phyloP scores from a whole-genome alignment of 108 stramenopile genomes.

The Fragilaria crotonensis region DNA sequence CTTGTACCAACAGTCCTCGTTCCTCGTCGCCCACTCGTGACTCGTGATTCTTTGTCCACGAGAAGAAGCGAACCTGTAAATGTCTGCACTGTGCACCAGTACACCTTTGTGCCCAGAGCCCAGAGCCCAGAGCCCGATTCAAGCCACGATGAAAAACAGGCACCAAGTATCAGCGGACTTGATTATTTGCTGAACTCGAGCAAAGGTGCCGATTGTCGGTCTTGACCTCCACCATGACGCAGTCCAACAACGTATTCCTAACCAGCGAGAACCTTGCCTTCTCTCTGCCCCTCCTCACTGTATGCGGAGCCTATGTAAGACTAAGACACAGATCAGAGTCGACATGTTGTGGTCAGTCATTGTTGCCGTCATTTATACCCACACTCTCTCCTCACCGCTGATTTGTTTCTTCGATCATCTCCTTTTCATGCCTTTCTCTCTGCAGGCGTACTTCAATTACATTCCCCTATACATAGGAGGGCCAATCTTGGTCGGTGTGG shows the following conservation, averaged over 20 bases:
- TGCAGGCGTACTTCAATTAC: constrained; percentile 42
- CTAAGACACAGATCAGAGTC: background rate
- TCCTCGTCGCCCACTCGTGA: too few species aligned
- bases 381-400: background rate
- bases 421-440: background rate
- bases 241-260: constrained; percentile 33
- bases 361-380: background rate
- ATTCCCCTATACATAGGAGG: constrained; percentile 32
- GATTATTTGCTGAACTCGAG: too few species aligned
- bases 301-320: constrained; percentile 37
- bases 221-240: too few species aligned
- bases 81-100: too few species aligned
- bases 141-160: too few species aligned
- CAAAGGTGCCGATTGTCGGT: too few species aligned
- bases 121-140: too few species aligned
- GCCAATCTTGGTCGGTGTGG: constrained; percentile 21
- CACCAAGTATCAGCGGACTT: too few species aligned
- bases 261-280: constrained; percentile 53
- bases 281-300: constrained; percentile 34
- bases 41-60: too few species aligned
- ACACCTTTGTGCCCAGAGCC: too few species aligned
- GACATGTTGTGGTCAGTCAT: background rate
- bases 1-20: too few species aligned
- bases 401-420: background rate
- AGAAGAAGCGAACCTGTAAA: too few species aligned